Base-by-base conservation (phyloP, 192 early-diverging fungal genomes). In the Geranomyces variabilis region DNA sequence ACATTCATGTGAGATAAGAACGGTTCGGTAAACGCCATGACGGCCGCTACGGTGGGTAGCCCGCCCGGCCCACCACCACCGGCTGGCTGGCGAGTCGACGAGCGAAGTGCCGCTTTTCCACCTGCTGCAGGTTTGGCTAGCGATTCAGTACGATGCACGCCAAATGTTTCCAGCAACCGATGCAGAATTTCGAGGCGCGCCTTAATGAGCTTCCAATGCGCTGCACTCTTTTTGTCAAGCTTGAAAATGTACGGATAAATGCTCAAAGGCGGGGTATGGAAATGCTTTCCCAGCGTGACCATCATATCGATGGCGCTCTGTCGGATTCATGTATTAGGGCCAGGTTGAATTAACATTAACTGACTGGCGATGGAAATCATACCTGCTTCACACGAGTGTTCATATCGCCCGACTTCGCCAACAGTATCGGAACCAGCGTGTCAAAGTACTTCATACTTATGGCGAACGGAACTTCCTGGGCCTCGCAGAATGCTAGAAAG, bases 1-100 rank as follows among this genome's bases (percentile, higher is more conserved):
- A 66, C 73, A 51, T 85, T 90, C 46, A 76, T 81, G 70, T 91
- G 81, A 17, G 85, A 81, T 36, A 90, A 67, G 47, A 85, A 86
- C 6, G 83, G 86, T 51, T 77, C 48, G 1, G 77, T 73, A 58
- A 90, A 88, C 47, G 75, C 67, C 68, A 90, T 87, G 34, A 86
- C 79, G 85, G 67, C 26, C 47, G 31, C 24, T 15, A 74, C 30
- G 21, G 67, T 55, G 47, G 26, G 29, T 22, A 66, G 29, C 10
- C 36, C 36, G 10, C 36, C 36, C 36, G 36, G 5, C 10, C n/a
- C n/a, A 3, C 61, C 69, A 76, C 70, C 49, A 22, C 30, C 60
- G 0, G 68, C 17, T 33, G 15, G 55, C 30, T 33, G 28, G 36
- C 51, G 51, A 26, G 51, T 53, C 24, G 51, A 53, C 19, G 51